Evolutionary conservation across 2,329 filamentous ascomycete genomes (phyloP).

Genomic region (Fonsecaea nubica): DNA sequence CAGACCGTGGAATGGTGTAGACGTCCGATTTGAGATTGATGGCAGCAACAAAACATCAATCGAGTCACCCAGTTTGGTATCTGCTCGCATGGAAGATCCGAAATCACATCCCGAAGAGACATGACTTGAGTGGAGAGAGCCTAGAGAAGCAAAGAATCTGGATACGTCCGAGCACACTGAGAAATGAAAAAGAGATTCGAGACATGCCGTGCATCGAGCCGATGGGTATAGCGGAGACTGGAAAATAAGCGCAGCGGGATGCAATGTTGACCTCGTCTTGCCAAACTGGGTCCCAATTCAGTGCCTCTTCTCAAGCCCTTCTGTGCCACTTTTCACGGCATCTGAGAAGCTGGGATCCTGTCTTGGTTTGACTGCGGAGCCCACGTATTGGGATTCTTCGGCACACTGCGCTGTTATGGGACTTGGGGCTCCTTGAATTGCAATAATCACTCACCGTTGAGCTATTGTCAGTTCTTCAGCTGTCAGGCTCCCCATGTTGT

Average conservation of each 20-base stretch:
- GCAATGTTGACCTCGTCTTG: not conserved
- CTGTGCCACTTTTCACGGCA: not conserved
- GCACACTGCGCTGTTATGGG: not conserved
- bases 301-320: not conserved
- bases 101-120: not conserved
- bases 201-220: not conserved
- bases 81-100: not conserved
- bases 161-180: not conserved
- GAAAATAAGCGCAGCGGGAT: not conserved
- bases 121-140: not conserved
- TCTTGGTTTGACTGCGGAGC: not conserved
- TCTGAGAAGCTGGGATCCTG: not conserved
- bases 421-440: not conserved
- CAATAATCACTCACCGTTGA: not conserved
- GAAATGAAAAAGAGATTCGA: not conserved
- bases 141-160: not conserved
- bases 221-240: not conserved
- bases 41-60: not conserved
- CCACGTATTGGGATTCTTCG: not conserved
- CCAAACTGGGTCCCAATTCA: not conserved
- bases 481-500: not conserved
- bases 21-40: not conserved
- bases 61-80: not conserved
- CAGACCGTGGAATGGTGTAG: not conserved
- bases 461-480: not conserved